Base-by-base conservation (phyloP, 352 stramenopile genomes). In the Phytophthora uliginosa region DNA sequence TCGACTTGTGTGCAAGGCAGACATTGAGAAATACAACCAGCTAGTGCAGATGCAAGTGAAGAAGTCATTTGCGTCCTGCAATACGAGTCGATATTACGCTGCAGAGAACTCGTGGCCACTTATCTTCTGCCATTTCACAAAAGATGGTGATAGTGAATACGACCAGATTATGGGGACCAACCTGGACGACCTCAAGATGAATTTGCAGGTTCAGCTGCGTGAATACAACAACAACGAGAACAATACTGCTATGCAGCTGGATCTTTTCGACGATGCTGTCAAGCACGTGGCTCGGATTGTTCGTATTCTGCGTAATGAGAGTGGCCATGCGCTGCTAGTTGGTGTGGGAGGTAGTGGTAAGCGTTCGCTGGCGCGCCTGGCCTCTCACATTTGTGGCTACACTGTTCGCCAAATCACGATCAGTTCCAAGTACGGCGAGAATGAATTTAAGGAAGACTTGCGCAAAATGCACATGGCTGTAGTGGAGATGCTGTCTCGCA, bases 361-460 rank as follows among this genome's bases (percentile, higher is more conserved):
- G 69, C 95, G 98, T 28, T 98, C 93, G 2, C 81, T 99, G 6
- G 91, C 93, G 20, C 90, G 97, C 2, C 76, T 99, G 1, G 95
- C 97, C 20, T 96, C 95, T 4, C 96, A 98, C 54, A 98, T 99
- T 57, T 99, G 94, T 66, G 92, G 88, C 12, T 99, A 95, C 73
- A 83, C 81, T 17, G 91, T 98, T 24, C 85, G 82, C 4, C 95
- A 99, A 74, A 98, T 99, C 74, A 95, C 96, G 13, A 98, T 99
- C 73, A 98, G 89, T 48, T 95, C 90, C 28, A 98, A 96, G 52
- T 99, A 99, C 71, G 89, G 89, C 15, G 93, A 98, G 63, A 98
- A 98, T 69, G 96, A 99, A 74, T 97, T 99, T 62, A 99, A 99
- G 68, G 97, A 99, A 69, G 96, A 99, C 74, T 73, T 99, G 59